A percentile compares a stretch with the other conserved stretches of the same genome.
Conservation (phyloP, 495 filamentous ascomycete genomes). For the Penicillium turbatum region DNA sequence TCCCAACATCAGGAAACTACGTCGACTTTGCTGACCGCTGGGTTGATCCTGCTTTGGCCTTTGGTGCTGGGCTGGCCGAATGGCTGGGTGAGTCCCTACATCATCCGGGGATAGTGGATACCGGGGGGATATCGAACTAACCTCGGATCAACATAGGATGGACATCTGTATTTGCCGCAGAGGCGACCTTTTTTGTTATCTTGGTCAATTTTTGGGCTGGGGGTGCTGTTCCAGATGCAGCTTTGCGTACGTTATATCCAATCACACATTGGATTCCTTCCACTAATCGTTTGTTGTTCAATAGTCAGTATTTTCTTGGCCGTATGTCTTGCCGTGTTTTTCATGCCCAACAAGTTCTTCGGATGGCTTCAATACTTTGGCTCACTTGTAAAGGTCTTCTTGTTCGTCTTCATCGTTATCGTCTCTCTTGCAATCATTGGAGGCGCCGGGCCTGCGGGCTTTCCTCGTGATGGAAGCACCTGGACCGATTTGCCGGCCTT, state of each 20-base stretch:
- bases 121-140: too few species aligned
- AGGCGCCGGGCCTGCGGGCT: slow-evolving; percentile 29
- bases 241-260: slow-evolving; percentile 8
- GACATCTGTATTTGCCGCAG: slow-evolving; percentile 28
- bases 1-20: slow-evolving; percentile 29
- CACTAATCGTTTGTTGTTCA: slow-evolving; percentile 9
- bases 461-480: slow-evolving; percentile 24
- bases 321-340: slow-evolving; percentile 20
- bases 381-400: slow-evolving; percentile 28
- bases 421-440: slow-evolving; percentile 21
- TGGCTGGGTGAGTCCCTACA: slow-evolving; percentile 24
- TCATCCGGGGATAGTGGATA: too few species aligned
- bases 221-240: slow-evolving; percentile 17
- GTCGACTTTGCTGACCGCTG: slow-evolving; percentile 35
- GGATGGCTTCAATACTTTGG: slow-evolving; percentile 31
- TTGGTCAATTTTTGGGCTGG: slow-evolving; percentile 30
- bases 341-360: slow-evolving; percentile 24
- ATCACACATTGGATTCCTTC: slow-evolving; percentile 7
- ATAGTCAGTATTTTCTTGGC: slow-evolving; percentile 19
- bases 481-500: slow-evolving; percentile 23
- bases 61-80: slow-evolving; percentile 27
- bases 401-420: slow-evolving; percentile 30
- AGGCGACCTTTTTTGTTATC: slow-evolving; percentile 26
- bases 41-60: slow-evolving; percentile 32
- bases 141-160: slow-evolving; percentile 12